Percentiles rank a stretch among this genome's conserved stretches.
phyloP scores from a whole-genome alignment of 2,329 filamentous ascomycete species.

The Parastagonospora nodorum region DNA sequence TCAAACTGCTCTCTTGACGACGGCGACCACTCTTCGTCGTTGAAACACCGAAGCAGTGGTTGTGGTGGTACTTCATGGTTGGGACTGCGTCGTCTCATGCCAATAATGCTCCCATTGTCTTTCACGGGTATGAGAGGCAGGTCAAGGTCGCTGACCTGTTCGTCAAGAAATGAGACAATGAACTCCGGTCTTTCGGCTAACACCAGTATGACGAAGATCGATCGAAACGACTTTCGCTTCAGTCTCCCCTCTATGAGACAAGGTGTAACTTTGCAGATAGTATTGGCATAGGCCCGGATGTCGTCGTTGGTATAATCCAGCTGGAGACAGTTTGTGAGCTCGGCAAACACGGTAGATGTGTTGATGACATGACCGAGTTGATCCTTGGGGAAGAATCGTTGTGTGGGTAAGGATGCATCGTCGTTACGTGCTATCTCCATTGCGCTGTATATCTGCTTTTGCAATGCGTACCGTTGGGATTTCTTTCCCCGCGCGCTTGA shows the following conservation, averaged over 20 bases:
- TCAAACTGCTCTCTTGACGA: constrained; percentile 10
- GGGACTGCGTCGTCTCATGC: not conserved
- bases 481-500: too few species aligned
- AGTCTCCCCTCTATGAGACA: not conserved
- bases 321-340: too few species aligned
- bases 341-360: too few species aligned
- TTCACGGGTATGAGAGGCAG: constrained; percentile 9
- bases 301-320: not conserved
- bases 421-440: too few species aligned
- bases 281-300: not conserved
- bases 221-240: constrained; percentile 12
- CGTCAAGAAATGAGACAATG: constrained; percentile 9
- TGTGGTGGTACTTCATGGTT: not conserved
- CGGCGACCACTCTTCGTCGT: constrained; percentile 6
- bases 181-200: constrained; percentile 5
- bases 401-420: too few species aligned
- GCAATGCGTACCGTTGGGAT: too few species aligned
- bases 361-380: too few species aligned
- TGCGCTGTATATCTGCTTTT: too few species aligned
- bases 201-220: constrained; percentile 18
- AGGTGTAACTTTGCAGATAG: constrained; percentile 6
- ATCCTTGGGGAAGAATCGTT: too few species aligned
- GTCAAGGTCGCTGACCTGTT: constrained; percentile 18
- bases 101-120: not conserved
- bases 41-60: constrained; percentile 2